A percentile compares a stretch with the other conserved stretches of the same genome.
Evolutionary conservation across 1,139 yeast species (phyloP).

Genomic region (Candida sanyaensis): DNA sequence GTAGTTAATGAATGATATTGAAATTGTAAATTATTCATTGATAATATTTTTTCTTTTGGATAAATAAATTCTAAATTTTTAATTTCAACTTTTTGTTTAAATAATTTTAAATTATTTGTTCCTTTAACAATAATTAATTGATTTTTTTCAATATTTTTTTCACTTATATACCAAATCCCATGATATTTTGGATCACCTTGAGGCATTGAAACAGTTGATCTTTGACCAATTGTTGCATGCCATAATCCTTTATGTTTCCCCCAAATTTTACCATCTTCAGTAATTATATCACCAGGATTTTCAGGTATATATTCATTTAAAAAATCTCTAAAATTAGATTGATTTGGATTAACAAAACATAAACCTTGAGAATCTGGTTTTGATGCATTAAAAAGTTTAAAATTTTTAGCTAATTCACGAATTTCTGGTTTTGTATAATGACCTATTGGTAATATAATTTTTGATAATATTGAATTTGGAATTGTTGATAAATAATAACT

Average conservation of each 20-base stretch:
- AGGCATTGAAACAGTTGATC: slow-evolving; percentile 77
- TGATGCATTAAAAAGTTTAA: slow-evolving; percentile 54
- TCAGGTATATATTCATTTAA: slow-evolving; percentile 72
- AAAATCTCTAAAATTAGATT: slow-evolving; percentile 67
- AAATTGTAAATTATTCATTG: slow-evolving; percentile 32
- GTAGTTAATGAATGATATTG: slow-evolving; percentile 75
- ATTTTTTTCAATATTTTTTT: slow-evolving; percentile 61
- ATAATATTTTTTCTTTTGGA: slow-evolving; percentile 16
- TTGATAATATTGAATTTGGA: slow-evolving; percentile 43
- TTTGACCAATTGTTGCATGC: slow-evolving; percentile 94
- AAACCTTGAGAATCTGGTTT: slow-evolving; percentile 95
- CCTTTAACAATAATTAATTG: slow-evolving; percentile 81
- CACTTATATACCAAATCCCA: slow-evolving; percentile 88
- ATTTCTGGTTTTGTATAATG: slow-evolving; percentile 73
- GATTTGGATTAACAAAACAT: slow-evolving; percentile 81
- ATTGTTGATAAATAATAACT: slow-evolving; percentile 84
- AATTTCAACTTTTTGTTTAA: slow-evolving; percentile 43
- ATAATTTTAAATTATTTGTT: slow-evolving; percentile 61
- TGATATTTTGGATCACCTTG: slow-evolving; percentile 74
- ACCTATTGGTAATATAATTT: slow-evolving; percentile 78
- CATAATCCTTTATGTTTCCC: slow-evolving; percentile 86
- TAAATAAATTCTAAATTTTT: slow-evolving; percentile 54
- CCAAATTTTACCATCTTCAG: slow-evolving; percentile 72
- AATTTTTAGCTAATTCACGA: slow-evolving; percentile 60
- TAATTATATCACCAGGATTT: slow-evolving; percentile 74